A percentile compares a stretch with the other conserved stretches of the same genome.
Conservation (phyloP, 163 green algal species). For the Chloromonas sp. region DNA sequence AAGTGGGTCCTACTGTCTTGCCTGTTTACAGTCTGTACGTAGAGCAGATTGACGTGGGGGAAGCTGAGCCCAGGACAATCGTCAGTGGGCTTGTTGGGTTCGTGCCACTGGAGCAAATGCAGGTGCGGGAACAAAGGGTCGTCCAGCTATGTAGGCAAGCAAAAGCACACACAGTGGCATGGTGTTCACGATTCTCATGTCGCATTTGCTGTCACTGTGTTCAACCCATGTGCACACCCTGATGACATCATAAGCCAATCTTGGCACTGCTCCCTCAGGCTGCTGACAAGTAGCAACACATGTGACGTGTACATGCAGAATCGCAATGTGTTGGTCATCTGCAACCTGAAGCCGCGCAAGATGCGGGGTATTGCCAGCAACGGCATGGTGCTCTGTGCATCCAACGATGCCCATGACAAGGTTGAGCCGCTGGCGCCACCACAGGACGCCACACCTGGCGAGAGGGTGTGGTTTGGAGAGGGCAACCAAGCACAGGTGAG, state of each 20-base stretch:
- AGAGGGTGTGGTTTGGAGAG: constrained; percentile 81
- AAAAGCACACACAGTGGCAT: too few relatives aligned
- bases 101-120: constrained; percentile 62
- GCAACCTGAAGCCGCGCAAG: constrained; percentile 87
- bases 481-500: constrained; percentile 1
- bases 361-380: constrained; percentile 77
- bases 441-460: constrained; percentile 54
- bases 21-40: constrained; percentile 74
- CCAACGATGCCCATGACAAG: constrained; percentile 65
- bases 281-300: too few relatives aligned
- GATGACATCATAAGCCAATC: too few relatives aligned
- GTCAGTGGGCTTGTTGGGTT: constrained; percentile 63
- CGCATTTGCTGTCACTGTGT: too few relatives aligned
- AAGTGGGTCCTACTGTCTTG: neutral
- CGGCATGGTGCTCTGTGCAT: constrained; percentile 89
- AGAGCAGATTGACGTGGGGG: constrained; percentile 91
- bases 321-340: constrained; percentile 71
- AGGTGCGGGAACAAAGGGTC: constrained; percentile 18
- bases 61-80: constrained; percentile 62
- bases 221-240: too few relatives aligned
- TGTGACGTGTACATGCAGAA: constrained; percentile 42
- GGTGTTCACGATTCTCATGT: too few relatives aligned
- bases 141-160: too few relatives aligned
- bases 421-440: constrained; percentile 85
- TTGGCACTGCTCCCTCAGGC: too few relatives aligned